Evolutionary conservation across 2,329 filamentous ascomycete genomes (phyloP), one percentile per base, ranked within the genome.

Genomic region (Leptographium galeiforme): DNA sequence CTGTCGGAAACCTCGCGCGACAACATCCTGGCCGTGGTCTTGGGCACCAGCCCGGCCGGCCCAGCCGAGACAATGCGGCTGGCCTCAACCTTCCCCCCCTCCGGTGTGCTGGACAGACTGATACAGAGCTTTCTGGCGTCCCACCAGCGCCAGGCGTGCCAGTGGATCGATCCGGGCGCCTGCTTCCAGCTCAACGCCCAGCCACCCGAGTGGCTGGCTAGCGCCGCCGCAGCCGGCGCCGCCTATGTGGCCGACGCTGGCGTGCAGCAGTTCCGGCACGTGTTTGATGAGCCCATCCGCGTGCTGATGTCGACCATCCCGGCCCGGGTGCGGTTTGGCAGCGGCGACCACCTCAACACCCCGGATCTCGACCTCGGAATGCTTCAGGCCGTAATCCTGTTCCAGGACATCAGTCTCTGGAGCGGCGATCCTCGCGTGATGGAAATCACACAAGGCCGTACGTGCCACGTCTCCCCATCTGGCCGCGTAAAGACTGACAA

Each of bases 51-150:
- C 59, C 30, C 30, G 25, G 76, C 74, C 48, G 69, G 68, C 41
- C 70, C 70, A 57, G 67, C 67, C 61, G 75, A 64, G 67, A 75
- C 66, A 65, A 75, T 62, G 56, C 75, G 70, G 52, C 75, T 79
- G 34, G 77, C 74, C n/a, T 76, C 72, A 1, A 81, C 81, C 0
- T 85, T 85, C 57, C 80, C 80, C 0, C 80, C 78, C 2, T 72
- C 78, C 30, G 75, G 80, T 32, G 63, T 79, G 2, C 68, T 85
- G 57, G 80, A 84, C 58, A 77, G 73, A 10, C 68, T 84, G 53
- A 71, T 82, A 16, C 77, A 83, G 55, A 74, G 78, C 55, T 84
- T 78, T 56, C 65, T 84, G 32, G 75, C 77, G 1, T 72, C 72
- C 1, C 77, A 81, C 44, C 67, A 71, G 34, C 73, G 78, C 48